Percentiles rank a stretch among this genome's conserved stretches.
phyloP scores from a whole-genome alignment of 106 monocot genomes.

The Phalaenopsis equestris region DNA sequence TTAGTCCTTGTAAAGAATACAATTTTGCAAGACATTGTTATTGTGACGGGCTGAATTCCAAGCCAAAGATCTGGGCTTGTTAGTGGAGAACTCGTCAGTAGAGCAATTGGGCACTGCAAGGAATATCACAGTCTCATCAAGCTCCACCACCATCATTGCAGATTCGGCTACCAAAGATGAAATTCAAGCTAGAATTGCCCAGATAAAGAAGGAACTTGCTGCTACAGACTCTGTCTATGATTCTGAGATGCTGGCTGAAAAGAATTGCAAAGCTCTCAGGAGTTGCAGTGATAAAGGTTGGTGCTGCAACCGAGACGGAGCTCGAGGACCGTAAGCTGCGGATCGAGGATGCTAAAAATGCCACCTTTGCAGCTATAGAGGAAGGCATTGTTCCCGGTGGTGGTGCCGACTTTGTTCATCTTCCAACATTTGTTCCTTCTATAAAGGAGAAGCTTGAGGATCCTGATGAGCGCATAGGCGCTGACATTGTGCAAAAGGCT shows the following conservation, averaged over 20 bases:
- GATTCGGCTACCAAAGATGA: slow-evolving; percentile 77
- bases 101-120: slow-evolving; percentile 71
- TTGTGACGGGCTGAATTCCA: slow-evolving; percentile 76
- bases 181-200: slow-evolving; percentile 64
- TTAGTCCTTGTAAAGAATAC: too few species aligned
- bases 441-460: slow-evolving; percentile 75
- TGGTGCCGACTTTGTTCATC: slow-evolving; percentile 69
- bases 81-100: slow-evolving; percentile 46
- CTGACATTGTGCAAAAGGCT: slow-evolving; percentile 77
- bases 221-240: slow-evolving; percentile 73
- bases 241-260: slow-evolving; percentile 65
- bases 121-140: slow-evolving; percentile 53
- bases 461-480: slow-evolving; percentile 65
- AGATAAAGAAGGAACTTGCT: slow-evolving; percentile 72
- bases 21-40: slow-evolving; percentile 72
- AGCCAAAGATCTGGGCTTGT: slow-evolving; percentile 71
- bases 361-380: slow-evolving; percentile 85
- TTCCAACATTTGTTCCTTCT: slow-evolving; percentile 54
- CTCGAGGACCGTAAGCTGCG: slow-evolving; percentile 85
- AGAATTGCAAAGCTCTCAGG: slow-evolving; percentile 80
- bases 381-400: slow-evolving; percentile 94
- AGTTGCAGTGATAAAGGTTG: slow-evolving; percentile 84
- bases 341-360: slow-evolving; percentile 87
- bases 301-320: slow-evolving; percentile 83
- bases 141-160: slow-evolving; percentile 59